Evolutionary conservation across 352 stramenopile genomes (phyloP).

Genomic region (Phytophthora ramorum): DNA sequence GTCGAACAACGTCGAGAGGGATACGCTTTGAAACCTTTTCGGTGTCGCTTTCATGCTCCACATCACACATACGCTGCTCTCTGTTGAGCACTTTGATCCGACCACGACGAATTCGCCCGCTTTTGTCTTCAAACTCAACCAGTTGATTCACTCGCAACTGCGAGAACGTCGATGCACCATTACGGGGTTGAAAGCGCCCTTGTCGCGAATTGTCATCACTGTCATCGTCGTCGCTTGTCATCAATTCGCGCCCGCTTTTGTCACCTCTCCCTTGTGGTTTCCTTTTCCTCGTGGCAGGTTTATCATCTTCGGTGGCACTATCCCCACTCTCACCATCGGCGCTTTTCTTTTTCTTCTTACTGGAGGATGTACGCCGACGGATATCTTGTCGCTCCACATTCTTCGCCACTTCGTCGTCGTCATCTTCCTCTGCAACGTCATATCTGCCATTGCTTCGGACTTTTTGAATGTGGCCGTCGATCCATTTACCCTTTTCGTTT

Average conservation of each 20-base stretch:
- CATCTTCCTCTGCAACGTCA: slow-evolving; percentile 54
- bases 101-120: slow-evolving; percentile 50
- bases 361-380: slow-evolving; percentile 21
- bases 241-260: slow-evolving; percentile 39
- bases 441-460: slow-evolving; percentile 54
- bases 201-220: slow-evolving; percentile 5
- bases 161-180: slow-evolving; percentile 23
- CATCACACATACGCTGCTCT: slow-evolving; percentile 55
- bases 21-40: slow-evolving; percentile 61
- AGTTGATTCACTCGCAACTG: slow-evolving; percentile 53
- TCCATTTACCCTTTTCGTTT: slow-evolving; percentile 45
- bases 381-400: slow-evolving; percentile 39
- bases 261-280: slow-evolving; percentile 43
- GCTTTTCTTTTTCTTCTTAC: slow-evolving; percentile 16
- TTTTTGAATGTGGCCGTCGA: slow-evolving; percentile 36
- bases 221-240: slow-evolving; percentile 42
- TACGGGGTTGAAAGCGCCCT: slow-evolving; percentile 11
- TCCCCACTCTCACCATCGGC: slow-evolving; percentile 28
- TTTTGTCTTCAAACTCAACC: slow-evolving; percentile 63
- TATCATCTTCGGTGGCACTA: slow-evolving; percentile 21
- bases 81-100: slow-evolving; percentile 52
- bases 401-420: slow-evolving; percentile 40
- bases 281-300: slow-evolving; percentile 26
- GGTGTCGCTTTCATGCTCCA: slow-evolving; percentile 66
- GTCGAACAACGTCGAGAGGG: slow-evolving; percentile 34